Evolutionary conservation across 2,329 filamentous ascomycete genomes (phyloP).

Genomic region (Podosphaera aphanis): DNA sequence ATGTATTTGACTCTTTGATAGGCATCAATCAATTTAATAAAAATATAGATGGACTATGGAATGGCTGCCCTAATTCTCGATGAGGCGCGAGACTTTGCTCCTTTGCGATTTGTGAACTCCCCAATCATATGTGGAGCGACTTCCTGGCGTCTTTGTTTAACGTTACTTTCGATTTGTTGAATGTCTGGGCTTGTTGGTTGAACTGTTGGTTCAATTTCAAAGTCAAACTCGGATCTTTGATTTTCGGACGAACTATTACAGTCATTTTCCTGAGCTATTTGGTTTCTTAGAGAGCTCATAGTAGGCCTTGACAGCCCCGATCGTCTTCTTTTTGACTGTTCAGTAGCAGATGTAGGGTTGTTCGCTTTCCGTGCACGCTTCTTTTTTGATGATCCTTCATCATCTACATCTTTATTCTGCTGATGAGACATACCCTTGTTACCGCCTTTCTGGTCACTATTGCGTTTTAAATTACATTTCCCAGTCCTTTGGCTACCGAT

Average conservation of each 20-base stretch:
- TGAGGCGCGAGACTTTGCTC: neutral
- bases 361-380: neutral
- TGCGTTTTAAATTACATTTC: too few relatives aligned
- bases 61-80: neutral
- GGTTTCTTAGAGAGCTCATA: neutral
- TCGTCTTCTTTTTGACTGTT: neutral
- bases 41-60: too few relatives aligned
- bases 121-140: neutral
- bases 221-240: neutral
- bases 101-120: neutral
- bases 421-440: too few relatives aligned
- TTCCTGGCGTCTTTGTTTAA: neutral
- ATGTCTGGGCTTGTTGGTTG: neutral
- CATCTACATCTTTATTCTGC: neutral
- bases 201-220: neutral
- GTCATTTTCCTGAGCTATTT: neutral
- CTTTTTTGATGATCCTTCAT: neutral
- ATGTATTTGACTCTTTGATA: too few relatives aligned
- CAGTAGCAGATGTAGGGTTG: neutral
- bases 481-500: too few relatives aligned
- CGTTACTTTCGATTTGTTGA: neutral
- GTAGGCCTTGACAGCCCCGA: neutral
- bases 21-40: too few relatives aligned
- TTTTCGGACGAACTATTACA: neutral
- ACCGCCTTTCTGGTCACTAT: too few relatives aligned